Evolutionary conservation across 202 grass and related monocot species (phyloP).

Genomic region (Thinopyrum obtusiflorum): DNA sequence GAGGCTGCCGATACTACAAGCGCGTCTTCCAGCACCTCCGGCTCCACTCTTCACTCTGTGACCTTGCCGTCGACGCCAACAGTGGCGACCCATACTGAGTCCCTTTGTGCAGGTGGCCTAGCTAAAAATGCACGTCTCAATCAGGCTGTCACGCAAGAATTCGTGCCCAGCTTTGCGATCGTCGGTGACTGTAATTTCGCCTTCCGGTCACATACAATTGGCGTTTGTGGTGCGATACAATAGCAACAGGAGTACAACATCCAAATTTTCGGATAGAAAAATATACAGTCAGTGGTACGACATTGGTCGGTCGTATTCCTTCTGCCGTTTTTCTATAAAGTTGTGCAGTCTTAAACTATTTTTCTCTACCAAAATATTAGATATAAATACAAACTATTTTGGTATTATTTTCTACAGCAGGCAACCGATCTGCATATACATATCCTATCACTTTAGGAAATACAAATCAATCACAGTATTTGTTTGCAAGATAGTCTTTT

Average conservation of each 20-base stretch:
- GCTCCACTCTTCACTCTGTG: slow-evolving; percentile 36
- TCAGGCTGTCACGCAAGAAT: not conserved
- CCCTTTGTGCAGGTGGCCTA: slow-evolving; percentile 41
- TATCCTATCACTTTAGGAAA: too few species aligned
- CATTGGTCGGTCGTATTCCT: not conserved
- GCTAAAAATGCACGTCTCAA: too few species aligned
- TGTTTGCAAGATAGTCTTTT: too few species aligned
- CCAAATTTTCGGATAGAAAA: slow-evolving; percentile 7
- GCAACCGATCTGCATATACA: too few species aligned
- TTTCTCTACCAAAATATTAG: too few species aligned
- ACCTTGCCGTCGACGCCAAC: not conserved
- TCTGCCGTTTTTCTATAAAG: not conserved
- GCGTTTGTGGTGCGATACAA: slow-evolving; percentile 22
- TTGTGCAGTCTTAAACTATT: too few species aligned
- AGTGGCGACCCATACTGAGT: slow-evolving; percentile 31
- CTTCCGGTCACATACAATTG: too few species aligned
- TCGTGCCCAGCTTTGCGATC: not conserved
- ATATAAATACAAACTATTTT: too few species aligned
- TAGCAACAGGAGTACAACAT: slow-evolving; percentile 7
- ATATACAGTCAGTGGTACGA: not conserved
- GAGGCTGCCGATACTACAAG: slow-evolving; percentile 44
- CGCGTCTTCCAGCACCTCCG: too few species aligned
- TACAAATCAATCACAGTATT: too few species aligned
- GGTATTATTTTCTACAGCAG: too few species aligned
- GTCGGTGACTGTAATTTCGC: too few species aligned